These are phyloP conservation scores for Penicillium psychrofluorescens DNA, from an alignment of 495 filamentous ascomycete genomes.

Conservation along the genomic window DNA sequence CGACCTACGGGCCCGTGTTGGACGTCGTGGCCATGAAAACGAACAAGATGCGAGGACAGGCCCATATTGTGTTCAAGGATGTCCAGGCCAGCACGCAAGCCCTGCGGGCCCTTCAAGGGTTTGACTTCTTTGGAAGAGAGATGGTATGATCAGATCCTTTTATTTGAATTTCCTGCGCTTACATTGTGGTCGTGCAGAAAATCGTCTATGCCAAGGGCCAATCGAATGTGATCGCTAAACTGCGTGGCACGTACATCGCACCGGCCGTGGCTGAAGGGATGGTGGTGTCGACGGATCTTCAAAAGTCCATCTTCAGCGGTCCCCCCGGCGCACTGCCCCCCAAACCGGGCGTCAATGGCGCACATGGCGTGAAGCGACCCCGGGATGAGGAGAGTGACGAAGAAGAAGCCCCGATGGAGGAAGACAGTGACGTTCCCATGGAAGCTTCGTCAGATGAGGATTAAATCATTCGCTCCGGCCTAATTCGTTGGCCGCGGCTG, in stretches of 20 bases:
- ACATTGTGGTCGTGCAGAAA: conserved; percentile 45
- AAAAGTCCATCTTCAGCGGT: conserved; percentile 74
- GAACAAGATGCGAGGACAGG: conserved; percentile 87
- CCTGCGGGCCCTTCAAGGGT: conserved; percentile 78
- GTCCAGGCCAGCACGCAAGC: conserved; percentile 81
- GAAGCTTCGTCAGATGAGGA: conserved; percentile 49
- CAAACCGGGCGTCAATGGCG: conserved; percentile 29
- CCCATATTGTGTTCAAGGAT: conserved; percentile 87
- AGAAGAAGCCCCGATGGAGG: conserved; percentile 68
- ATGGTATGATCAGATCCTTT: conserved; percentile 53
- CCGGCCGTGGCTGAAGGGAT: conserved; percentile 43
- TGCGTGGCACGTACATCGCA: conserved; percentile 80
- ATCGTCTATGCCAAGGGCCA: conserved; percentile 84
- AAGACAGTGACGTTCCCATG: conserved; percentile 53
- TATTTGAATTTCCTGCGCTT: background rate
- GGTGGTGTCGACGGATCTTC: conserved; percentile 63
- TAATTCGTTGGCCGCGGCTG: background rate
- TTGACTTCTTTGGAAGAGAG: conserved; percentile 78
- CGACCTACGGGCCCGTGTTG: conserved; percentile 86
- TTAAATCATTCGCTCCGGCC: conserved; percentile 10
- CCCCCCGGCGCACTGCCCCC: conserved; percentile 46
- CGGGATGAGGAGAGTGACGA: conserved; percentile 67
- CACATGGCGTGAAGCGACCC: conserved; percentile 53
- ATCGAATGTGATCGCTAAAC: conserved; percentile 76
- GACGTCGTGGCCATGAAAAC: conserved; percentile 91